Base-by-base conservation (phyloP, 305 asterid genomes). In the Fraxinus greggii region DNA sequence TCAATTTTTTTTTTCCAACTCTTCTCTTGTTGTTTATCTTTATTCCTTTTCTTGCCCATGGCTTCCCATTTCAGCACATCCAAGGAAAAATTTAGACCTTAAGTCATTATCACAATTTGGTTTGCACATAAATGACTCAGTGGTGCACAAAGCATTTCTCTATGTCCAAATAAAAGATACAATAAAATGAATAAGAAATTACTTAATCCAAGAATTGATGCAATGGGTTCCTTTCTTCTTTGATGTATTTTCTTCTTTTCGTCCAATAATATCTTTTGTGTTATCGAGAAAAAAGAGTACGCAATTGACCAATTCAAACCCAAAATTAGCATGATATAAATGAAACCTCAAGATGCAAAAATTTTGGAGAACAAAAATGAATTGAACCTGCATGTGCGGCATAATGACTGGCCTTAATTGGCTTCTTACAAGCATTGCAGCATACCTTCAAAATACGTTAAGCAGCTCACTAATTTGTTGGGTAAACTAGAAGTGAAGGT, bases 351-450 rank as follows among this genome's bases (percentile, higher is more conserved):
- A 77, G 76, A 28, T 40, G 63, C 76, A 5, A 67, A 70, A 81
- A 75, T 32, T 70, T 70, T 80, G 83, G 75, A 33, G 33, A 72
- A 83, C 73, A 74, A 78, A 40, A 80, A 73, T 59, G 72, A 84
- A 72, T 78, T 15, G 72, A 81, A 93, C 98, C 97, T 94, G 97
- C 92, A 88, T 94, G 98, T 33, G 85, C 85, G 76, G 91, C 88
- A 31, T 88, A 94, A 31, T 91, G 95, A 86, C 97, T 91, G 89
- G 94, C 89, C 92, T 89, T 93, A 89, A 94, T 86, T 87, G 97
- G 97, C 94, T 90, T 94, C 93, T 82, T 91, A 89, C 98, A 94
- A 81, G 94, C 88, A 88, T 93, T 94, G 89, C 98, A 94, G 92
- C 90, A 84, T 73, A 94, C 98, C 98, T 94, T 84, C 87, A 91